Evolutionary conservation across 164 flowering plant genomes (phyloP).

Genomic region (Akebia trifoliata): DNA sequence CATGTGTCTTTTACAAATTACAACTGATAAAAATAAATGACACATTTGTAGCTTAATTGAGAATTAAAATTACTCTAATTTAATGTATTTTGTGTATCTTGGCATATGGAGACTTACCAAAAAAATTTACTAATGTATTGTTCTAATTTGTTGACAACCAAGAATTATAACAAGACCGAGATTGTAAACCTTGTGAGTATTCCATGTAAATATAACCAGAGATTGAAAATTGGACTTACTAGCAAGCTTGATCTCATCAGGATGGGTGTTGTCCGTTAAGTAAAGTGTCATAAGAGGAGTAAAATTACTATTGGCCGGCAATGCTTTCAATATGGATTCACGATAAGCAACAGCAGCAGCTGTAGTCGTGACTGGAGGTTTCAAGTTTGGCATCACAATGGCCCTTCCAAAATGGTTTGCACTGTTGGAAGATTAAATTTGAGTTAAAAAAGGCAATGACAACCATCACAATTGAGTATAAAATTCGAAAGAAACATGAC

Average conservation of each 20-base stretch:
- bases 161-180: no score
- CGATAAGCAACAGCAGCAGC: constrained; percentile 80
- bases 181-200: no score
- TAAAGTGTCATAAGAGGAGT: constrained; percentile 94
- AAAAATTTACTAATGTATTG: no score
- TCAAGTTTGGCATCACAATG: constrained; percentile 91
- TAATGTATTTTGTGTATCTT: no score
- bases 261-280: constrained; percentile 80
- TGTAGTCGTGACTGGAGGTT: constrained; percentile 84
- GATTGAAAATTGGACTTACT: constrained; percentile 44
- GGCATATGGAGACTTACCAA: no score
- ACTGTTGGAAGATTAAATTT: constrained; percentile 33
- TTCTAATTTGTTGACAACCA: no score
- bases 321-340: constrained; percentile 70
- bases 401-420: constrained; percentile 79
- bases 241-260: constrained; percentile 85
- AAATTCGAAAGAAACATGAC: not conserved
- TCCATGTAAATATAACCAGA: no score
- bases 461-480: not conserved
- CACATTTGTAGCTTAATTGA: no score
- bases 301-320: constrained; percentile 57
- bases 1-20: no score
- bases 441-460: not conserved
- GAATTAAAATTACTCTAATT: no score
- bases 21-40: no score